phyloP scores from a whole-genome alignment of 2,329 filamentous ascomycete genomes.

The Verticillium tricorpus region DNA sequence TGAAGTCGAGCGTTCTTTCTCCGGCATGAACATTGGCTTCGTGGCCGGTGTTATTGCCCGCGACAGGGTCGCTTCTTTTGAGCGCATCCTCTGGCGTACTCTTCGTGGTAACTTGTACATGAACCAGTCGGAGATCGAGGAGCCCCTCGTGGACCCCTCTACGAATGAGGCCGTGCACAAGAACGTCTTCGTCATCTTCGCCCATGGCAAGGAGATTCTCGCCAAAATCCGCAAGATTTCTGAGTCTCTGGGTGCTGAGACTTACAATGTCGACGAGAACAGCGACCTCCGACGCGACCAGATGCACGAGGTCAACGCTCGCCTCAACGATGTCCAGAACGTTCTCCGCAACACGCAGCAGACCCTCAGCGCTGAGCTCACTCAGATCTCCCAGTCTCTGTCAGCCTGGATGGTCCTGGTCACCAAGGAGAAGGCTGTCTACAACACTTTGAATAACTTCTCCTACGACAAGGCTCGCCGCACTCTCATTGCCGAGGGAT shows the following conservation, averaged over 20 bases:
- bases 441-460: constrained; percentile 91
- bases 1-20: constrained; percentile 81
- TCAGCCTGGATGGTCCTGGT: constrained; percentile 97
- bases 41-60: constrained; percentile 93
- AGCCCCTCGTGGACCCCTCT: constrained; percentile 84
- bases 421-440: constrained; percentile 97
- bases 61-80: constrained; percentile 90
- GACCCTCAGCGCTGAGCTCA: constrained; percentile 87
- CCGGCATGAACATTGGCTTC: constrained; percentile 98
- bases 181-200: constrained; percentile 99
- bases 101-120: constrained; percentile 98
- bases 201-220: constrained; percentile 96
- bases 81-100: constrained; percentile 95
- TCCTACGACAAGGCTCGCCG: constrained; percentile 95
- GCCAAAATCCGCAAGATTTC: constrained; percentile 99
- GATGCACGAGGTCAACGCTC: constrained; percentile 94
- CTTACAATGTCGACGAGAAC: constrained; percentile 98
- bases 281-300: constrained; percentile 92
- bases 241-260: constrained; percentile 89
- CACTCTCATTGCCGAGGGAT: constrained; percentile 94
- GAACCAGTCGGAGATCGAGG: constrained; percentile 98
- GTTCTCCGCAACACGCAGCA: constrained; percentile 93
- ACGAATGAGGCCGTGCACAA: constrained; percentile 92
- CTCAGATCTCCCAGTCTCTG: constrained; percentile 86
- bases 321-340: constrained; percentile 84